A percentile compares a stretch with the other conserved stretches of the same genome.
These are phyloP conservation scores for Pseudogymnoascus sp. DNA, from an alignment of 2,329 filamentous ascomycete genomes.

Conservation along the genomic window DNA sequence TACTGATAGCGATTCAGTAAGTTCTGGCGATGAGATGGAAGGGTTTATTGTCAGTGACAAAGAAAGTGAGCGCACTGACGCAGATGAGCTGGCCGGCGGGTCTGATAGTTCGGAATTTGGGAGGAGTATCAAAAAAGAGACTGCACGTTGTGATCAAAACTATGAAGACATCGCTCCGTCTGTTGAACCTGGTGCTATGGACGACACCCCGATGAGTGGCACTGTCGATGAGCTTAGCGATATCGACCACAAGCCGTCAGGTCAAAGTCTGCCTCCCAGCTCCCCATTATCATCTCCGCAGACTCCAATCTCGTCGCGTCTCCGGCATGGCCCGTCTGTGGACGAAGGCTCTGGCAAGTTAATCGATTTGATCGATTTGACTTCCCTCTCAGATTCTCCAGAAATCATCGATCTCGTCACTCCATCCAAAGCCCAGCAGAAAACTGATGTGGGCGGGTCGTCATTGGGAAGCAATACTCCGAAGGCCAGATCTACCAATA, in stretches of 20 bases:
- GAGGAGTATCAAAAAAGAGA: not conserved
- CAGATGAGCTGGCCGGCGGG: constrained; percentile 16
- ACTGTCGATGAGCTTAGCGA: not conserved
- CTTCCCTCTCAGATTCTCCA: constrained; percentile 15
- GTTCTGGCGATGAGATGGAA: constrained; percentile 39
- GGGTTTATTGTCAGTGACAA: constrained; percentile 43
- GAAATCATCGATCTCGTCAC: constrained; percentile 15
- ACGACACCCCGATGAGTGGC: not conserved
- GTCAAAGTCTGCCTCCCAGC: not conserved
- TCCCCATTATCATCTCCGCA: not conserved
- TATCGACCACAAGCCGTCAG: not conserved
- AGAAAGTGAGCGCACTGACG: constrained; percentile 12
- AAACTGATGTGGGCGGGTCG: not conserved
- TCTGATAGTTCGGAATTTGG: constrained; percentile 11
- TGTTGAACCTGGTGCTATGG: not conserved
- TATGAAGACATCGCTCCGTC: not conserved
- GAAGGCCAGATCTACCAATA: constrained; percentile 14
- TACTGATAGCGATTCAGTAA: constrained; percentile 16
- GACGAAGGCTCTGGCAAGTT: not conserved
- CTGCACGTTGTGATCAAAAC: not conserved
- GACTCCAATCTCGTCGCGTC: not conserved
- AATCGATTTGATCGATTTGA: constrained; percentile 23
- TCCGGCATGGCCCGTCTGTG: not conserved
- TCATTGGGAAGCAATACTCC: not conserved
- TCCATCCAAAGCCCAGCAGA: constrained; percentile 12